Percentiles rank a stretch among this genome's conserved stretches.
phyloP scores from a whole-genome alignment of 2,329 filamentous ascomycete genomes.

The Alternaria sp. region DNA sequence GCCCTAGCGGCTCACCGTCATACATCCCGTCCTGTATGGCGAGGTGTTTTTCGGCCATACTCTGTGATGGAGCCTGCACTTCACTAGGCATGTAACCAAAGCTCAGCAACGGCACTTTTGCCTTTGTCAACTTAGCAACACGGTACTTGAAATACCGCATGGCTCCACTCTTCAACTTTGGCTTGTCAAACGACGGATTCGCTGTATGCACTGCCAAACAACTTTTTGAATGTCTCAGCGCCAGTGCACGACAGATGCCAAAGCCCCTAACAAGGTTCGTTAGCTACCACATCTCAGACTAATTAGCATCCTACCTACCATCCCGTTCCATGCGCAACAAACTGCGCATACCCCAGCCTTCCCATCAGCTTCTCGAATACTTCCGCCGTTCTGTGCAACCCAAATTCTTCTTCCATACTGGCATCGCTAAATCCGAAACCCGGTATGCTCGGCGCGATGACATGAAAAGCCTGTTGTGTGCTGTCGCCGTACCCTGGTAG shows the following conservation, averaged over 20 bases:
- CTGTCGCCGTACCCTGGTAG: conserved; percentile 35
- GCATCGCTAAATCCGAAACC: conserved; percentile 74
- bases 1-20: conserved; percentile 15
- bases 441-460: conserved; percentile 72
- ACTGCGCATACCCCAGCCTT: conserved; percentile 65
- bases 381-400: conserved; percentile 62
- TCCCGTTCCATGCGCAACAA: conserved; percentile 65
- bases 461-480: conserved; percentile 63
- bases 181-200: conserved; percentile 63
- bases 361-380: conserved; percentile 68
- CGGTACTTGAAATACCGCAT: conserved; percentile 65
- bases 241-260: conserved; percentile 56
- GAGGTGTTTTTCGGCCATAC: neutral
- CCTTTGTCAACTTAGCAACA: conserved; percentile 55
- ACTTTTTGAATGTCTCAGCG: conserved; percentile 56
- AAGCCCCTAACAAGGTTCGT: conserved; percentile 49
- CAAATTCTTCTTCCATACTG: conserved; percentile 59
- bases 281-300: neutral
- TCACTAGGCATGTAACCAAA: conserved; percentile 66
- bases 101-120: conserved; percentile 56
- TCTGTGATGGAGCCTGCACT: conserved; percentile 39
- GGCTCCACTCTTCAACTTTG: conserved; percentile 56
- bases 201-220: conserved; percentile 70
- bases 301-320: conserved; percentile 45
- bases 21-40: neutral